Evolutionary conservation across 2,329 filamentous ascomycete species (phyloP).

Genomic region (Ceratocystis smalleyi): DNA sequence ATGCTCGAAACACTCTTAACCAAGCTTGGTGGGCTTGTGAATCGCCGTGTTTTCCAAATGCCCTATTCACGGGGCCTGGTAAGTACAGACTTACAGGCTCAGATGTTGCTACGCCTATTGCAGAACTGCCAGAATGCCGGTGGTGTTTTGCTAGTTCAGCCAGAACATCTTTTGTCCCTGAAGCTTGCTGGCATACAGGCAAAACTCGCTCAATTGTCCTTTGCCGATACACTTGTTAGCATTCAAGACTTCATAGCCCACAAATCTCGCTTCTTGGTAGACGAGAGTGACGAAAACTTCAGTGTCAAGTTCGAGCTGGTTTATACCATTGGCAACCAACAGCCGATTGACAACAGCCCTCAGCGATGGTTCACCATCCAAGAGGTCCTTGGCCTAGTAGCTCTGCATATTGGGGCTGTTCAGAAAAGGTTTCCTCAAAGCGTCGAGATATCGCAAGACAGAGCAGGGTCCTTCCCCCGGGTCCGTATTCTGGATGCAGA

Average conservation of each 20-base stretch:
- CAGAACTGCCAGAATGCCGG: constrained; percentile 32
- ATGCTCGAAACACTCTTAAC: constrained; percentile 41
- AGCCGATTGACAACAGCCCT: constrained; percentile 35
- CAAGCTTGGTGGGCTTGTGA: constrained; percentile 40
- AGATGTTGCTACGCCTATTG: constrained; percentile 26
- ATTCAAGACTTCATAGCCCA: constrained; percentile 32
- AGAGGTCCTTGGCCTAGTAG: constrained; percentile 33
- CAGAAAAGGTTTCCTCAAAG: constrained; percentile 24
- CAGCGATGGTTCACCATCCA: constrained; percentile 43
- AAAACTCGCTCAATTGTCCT: constrained; percentile 15
- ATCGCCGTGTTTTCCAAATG: constrained; percentile 38
- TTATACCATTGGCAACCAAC: constrained; percentile 44
- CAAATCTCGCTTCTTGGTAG: constrained; percentile 39
- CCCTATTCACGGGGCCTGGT: constrained; percentile 39
- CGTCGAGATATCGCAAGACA: constrained; percentile 28
- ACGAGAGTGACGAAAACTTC: constrained; percentile 51
- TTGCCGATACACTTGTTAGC: constrained; percentile 22
- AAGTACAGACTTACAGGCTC: constrained; percentile 20
- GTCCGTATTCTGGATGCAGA: constrained; percentile 31
- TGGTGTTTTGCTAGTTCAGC: constrained; percentile 45
- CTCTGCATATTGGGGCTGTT: constrained; percentile 22
- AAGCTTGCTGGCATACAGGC: constrained; percentile 43
- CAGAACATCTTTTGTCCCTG: constrained; percentile 49
- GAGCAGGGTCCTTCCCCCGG: constrained; percentile 30
- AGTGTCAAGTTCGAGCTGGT: constrained; percentile 45